These are phyloP conservation scores for Lichtheimia hyalospora DNA, from an alignment of 371 early-diverging fungal genomes.

Conservation along the genomic window DNA sequence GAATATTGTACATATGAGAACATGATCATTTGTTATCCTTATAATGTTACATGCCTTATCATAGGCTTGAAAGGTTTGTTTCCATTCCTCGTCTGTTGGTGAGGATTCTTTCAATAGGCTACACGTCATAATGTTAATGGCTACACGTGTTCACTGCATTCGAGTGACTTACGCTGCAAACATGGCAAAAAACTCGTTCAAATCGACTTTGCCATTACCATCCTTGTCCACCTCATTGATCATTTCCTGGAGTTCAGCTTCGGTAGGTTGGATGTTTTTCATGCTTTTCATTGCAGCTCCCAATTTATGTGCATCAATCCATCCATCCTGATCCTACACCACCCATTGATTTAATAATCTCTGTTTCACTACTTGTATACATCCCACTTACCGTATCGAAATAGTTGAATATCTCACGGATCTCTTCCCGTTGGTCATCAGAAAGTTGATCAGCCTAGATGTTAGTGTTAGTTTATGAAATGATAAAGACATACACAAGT, in stretches of 20 bases:
- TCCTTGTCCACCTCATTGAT: slow-evolving; percentile 92
- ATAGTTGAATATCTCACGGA: slow-evolving; percentile 6
- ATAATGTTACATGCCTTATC: slow-evolving; percentile 27
- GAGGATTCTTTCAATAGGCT: not conserved
- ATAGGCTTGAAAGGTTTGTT: slow-evolving; percentile 49
- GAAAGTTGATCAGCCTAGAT: slow-evolving; percentile 13
- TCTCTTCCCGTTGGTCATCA: slow-evolving; percentile 6
- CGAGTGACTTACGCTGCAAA: slow-evolving; percentile 5
- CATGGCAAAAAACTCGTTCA: slow-evolving; percentile 19
- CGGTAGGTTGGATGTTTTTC: slow-evolving; percentile 77
- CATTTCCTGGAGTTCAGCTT: slow-evolving; percentile 77
- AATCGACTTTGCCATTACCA: slow-evolving; percentile 22
- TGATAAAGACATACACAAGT: not conserved
- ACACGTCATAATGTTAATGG: no score
- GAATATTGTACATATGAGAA: not conserved
- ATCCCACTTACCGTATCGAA: slow-evolving; percentile 9
- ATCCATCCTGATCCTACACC: slow-evolving; percentile 80
- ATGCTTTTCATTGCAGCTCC: slow-evolving; percentile 90
- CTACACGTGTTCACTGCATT: not conserved
- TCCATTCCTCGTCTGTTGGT: not conserved
- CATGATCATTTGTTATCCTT: not conserved
- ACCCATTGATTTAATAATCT: not conserved
- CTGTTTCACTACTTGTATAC: not conserved
- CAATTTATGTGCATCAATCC: slow-evolving; percentile 80
- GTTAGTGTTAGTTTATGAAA: not conserved